A percentile compares a stretch with the other conserved stretches of the same genome.
phyloP scores from a whole-genome alignment of 2,329 filamentous ascomycete genomes.

The Cordyceps farinosa region DNA sequence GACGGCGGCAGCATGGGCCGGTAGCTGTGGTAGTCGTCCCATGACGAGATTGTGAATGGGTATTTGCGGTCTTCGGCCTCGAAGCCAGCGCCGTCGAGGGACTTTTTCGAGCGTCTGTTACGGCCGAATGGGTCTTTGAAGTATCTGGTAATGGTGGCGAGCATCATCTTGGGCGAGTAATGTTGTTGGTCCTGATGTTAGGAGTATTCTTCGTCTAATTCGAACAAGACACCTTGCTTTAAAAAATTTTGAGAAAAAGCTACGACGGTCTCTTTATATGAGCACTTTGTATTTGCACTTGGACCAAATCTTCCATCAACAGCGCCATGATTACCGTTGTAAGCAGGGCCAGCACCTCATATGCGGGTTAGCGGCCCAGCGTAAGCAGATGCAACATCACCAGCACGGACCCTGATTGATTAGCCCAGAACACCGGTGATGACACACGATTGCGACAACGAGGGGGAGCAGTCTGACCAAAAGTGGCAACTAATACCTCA shows the following conservation, averaged over 20 bases:
- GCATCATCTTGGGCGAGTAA: neutral
- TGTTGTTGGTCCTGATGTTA: neutral
- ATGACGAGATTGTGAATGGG: constrained; percentile 15
- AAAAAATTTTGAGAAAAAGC: neutral
- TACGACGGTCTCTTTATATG: neutral
- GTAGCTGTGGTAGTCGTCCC: constrained; percentile 13
- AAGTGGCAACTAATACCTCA: neutral
- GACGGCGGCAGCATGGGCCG: constrained; percentile 11
- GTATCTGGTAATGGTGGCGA: neutral
- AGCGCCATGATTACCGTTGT: neutral
- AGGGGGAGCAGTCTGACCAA: neutral
- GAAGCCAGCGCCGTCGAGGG: neutral
- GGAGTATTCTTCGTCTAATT: neutral
- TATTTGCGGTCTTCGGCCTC: constrained; percentile 13
- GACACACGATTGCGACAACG: neutral
- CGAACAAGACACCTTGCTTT: neutral
- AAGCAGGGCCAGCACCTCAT: neutral
- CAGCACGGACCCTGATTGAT: neutral
- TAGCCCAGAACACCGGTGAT: neutral
- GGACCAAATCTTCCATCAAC: neutral
- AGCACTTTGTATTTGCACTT: neutral
- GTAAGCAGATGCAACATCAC: constrained; percentile 2
- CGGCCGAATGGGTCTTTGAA: constrained; percentile 7
- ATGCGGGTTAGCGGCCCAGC: neutral
- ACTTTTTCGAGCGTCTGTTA: neutral